Conservation (phyloP, 345 rosid genomes). For the Carallia pectinifolia region DNA sequence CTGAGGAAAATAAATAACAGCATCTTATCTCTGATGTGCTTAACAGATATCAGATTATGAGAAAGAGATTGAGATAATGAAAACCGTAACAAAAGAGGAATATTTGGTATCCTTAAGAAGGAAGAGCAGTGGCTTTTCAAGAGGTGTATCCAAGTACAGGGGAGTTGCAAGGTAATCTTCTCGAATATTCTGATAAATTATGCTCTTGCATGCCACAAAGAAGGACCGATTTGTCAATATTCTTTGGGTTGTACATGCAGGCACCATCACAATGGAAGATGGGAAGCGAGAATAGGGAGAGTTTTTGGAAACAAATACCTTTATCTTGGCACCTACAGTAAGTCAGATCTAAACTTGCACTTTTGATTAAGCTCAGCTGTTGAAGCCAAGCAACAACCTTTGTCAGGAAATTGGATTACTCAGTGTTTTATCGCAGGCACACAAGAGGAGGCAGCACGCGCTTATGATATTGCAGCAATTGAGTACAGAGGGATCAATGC, state of each 20-base stretch:
- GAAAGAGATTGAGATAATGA: constrained; percentile 58
- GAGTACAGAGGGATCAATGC: constrained; percentile 58
- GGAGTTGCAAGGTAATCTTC: constrained; percentile 62
- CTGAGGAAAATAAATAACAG: neutral
- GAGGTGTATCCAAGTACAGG: constrained; percentile 67
- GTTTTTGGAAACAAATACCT: constrained; percentile 71
- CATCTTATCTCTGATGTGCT: neutral
- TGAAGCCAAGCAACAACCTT: neutral
- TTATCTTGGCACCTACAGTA: constrained; percentile 72
- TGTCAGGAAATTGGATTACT: neutral
- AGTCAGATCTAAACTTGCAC: constrained; percentile 7
- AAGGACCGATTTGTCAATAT: neutral
- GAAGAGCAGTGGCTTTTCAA: constrained; percentile 70
- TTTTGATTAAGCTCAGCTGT: neutral
- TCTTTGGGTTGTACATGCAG: constrained; percentile 27
- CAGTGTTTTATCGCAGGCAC: constrained; percentile 13
- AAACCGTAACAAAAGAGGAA: constrained; percentile 57
- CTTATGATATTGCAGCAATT: constrained; percentile 53
- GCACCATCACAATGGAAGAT: constrained; percentile 71
- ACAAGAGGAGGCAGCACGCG: constrained; percentile 47
- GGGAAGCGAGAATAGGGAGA: constrained; percentile 79
- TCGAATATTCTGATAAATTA: constrained; percentile 1
- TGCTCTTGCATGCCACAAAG: neutral
- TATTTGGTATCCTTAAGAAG: constrained; percentile 64
- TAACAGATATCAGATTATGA: constrained; percentile 52